Conservation (phyloP, 2,329 filamentous ascomycete species). For the Ophiostoma sp. region DNA sequence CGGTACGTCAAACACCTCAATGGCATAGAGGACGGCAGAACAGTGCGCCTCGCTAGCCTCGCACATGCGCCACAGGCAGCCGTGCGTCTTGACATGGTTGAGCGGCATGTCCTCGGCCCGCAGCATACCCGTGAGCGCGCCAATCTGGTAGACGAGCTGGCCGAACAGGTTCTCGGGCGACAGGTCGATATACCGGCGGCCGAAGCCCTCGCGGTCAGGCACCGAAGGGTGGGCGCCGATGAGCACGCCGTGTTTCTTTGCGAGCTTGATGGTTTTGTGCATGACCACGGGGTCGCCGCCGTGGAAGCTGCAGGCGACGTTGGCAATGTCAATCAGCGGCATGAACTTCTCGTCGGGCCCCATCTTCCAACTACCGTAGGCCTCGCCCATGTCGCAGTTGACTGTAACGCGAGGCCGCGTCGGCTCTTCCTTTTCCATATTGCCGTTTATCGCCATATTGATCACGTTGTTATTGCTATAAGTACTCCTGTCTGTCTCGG, state of each 20-base stretch:
- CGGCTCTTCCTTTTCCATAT: neutral
- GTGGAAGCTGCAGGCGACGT: constrained; percentile 61
- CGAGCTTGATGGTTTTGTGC: constrained; percentile 58
- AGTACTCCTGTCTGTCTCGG: neutral
- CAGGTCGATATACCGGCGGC: constrained; percentile 61
- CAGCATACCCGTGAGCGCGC: constrained; percentile 60
- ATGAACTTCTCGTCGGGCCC: constrained; percentile 60
- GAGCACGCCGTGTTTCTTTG: constrained; percentile 57
- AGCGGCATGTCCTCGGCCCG: constrained; percentile 56
- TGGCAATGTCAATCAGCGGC: constrained; percentile 60
- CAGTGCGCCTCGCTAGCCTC: neutral
- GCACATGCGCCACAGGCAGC: constrained; percentile 31
- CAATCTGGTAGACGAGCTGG: constrained; percentile 62
- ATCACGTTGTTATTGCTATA: too few relatives aligned
- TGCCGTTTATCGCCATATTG: neutral
- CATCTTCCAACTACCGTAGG: constrained; percentile 44
- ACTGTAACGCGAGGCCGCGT: constrained; percentile 30
- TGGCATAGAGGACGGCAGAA: neutral
- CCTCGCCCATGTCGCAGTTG: constrained; percentile 50
- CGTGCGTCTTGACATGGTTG: constrained; percentile 63
- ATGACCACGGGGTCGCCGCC: constrained; percentile 65
- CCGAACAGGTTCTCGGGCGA: constrained; percentile 57
- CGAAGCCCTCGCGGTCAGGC: constrained; percentile 66
- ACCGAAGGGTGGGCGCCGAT: constrained; percentile 65
- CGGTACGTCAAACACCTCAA: neutral